A percentile compares a stretch with the other conserved stretches of the same genome.
These are phyloP conservation scores for Beverwykella pulmonaria DNA, from an alignment of 495 filamentous ascomycete species.

Conservation along the genomic window DNA sequence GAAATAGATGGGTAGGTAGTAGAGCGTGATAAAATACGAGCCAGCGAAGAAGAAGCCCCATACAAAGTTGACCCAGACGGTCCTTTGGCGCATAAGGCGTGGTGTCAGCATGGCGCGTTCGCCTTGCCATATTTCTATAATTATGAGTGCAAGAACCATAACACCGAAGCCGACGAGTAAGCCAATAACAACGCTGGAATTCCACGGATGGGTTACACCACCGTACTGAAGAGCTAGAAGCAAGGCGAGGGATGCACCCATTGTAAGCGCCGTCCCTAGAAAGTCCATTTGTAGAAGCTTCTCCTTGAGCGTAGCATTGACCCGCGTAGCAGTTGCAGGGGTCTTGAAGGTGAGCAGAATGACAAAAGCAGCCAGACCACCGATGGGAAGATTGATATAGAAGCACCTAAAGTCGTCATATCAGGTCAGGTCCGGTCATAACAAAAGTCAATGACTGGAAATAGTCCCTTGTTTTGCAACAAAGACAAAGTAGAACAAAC, in stretches of 20 bases:
- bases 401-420: too few relatives aligned
- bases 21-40: slow-evolving; percentile 60
- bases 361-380: slow-evolving; percentile 58
- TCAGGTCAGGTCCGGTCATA: too few relatives aligned
- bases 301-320: slow-evolving; percentile 36
- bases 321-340: slow-evolving; percentile 38
- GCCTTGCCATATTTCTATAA: background rate
- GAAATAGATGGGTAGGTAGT: slow-evolving; percentile 84
- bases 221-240: slow-evolving; percentile 87
- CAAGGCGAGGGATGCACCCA: slow-evolving; percentile 71
- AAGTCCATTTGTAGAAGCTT: slow-evolving; percentile 66
- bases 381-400: slow-evolving; percentile 69
- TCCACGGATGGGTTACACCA: slow-evolving; percentile 69
- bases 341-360: slow-evolving; percentile 59
- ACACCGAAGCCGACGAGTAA: background rate
- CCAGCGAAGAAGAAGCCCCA: slow-evolving; percentile 68
- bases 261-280: slow-evolving; percentile 65
- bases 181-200: slow-evolving; percentile 3
- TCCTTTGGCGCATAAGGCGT: background rate
- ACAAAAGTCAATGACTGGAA: too few relatives aligned
- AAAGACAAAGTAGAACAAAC: too few relatives aligned
- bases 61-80: slow-evolving; percentile 52
- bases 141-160: background rate
- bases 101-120: background rate
- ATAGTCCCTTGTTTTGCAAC: too few relatives aligned